phyloP scores from a whole-genome alignment of 495 filamentous ascomycete species.

The Penicillium daleae region DNA sequence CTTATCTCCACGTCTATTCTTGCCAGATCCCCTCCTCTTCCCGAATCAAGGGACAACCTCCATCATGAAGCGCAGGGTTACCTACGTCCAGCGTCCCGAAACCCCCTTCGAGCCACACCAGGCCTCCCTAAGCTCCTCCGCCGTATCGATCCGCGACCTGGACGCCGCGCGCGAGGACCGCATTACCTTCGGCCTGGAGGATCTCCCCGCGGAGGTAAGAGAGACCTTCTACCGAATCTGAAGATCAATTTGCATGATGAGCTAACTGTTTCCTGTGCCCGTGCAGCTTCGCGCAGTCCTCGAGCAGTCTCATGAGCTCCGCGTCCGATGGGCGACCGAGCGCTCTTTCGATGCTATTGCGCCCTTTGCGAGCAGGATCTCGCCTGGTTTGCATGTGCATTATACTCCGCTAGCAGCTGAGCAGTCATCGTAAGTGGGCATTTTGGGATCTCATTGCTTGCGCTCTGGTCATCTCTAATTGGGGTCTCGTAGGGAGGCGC shows the following conservation, averaged over 20 bases:
- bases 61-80: slow-evolving; percentile 82
- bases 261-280: slow-evolving; percentile 3
- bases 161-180: slow-evolving; percentile 79
- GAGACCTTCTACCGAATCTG: not conserved
- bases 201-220: slow-evolving; percentile 71
- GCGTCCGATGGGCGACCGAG: slow-evolving; percentile 76
- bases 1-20: slow-evolving; percentile 9
- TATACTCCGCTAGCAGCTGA: slow-evolving; percentile 60
- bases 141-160: slow-evolving; percentile 54
- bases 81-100: slow-evolving; percentile 69
- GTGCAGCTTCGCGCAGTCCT: slow-evolving; percentile 63
- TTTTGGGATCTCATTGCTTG: not conserved
- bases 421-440: slow-evolving; percentile 45
- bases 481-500: slow-evolving; percentile 44
- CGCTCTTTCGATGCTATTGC: slow-evolving; percentile 57
- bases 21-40: not conserved
- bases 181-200: slow-evolving; percentile 69
- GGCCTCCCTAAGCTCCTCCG: slow-evolving; percentile 52
- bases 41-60: not conserved
- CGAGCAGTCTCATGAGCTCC: slow-evolving; percentile 69
- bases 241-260: no score
- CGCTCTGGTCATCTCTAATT: slow-evolving; percentile 16
- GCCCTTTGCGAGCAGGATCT: slow-evolving; percentile 74
- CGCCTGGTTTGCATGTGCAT: slow-evolving; percentile 83
- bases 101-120: slow-evolving; percentile 64